Conservation (phyloP, 352 stramenopile genomes). For the Detonula confervacea region DNA sequence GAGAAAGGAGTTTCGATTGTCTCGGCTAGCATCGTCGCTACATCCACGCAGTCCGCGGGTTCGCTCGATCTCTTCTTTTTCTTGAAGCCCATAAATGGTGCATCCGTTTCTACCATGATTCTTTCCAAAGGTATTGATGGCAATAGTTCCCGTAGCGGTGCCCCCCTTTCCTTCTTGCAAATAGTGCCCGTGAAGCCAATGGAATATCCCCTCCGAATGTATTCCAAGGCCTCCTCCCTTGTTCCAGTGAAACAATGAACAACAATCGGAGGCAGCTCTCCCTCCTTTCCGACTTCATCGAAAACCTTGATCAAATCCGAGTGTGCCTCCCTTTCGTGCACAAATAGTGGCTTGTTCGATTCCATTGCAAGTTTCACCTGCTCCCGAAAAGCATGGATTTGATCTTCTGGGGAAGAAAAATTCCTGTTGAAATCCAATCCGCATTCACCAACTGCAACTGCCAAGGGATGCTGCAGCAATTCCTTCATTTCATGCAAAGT, state of each 20-base stretch:
- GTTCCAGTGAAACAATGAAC: conserved; percentile 92
- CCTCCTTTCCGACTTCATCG: conserved; percentile 70
- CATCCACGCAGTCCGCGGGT: conserved; percentile 51
- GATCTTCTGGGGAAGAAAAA: conserved; percentile 60
- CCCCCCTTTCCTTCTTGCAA: conserved; percentile 85
- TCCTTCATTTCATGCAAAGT: conserved; percentile 26
- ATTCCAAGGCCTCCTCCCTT: conserved; percentile 84
- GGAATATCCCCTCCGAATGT: conserved; percentile 86
- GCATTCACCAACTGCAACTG: conserved; percentile 72
- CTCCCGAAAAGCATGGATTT: conserved; percentile 71
- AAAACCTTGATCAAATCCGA: conserved; percentile 86
- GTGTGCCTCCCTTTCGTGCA: conserved; percentile 83
- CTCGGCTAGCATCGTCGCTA: conserved; percentile 46
- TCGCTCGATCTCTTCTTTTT: conserved; percentile 53
- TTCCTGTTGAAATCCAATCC: conserved; percentile 81
- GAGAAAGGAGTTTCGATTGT: conserved; percentile 17
- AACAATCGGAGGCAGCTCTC: conserved; percentile 73
- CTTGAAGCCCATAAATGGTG: conserved; percentile 90
- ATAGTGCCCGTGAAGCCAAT: conserved; percentile 91
- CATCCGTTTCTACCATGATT: conserved; percentile 92
- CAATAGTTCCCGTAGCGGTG: conserved; percentile 58
- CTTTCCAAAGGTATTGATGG: conserved; percentile 86
- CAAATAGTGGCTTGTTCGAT: conserved; percentile 66
- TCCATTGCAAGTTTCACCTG: conserved; percentile 61
- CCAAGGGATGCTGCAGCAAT: conserved; percentile 49